Percentiles rank a stretch among this genome's conserved stretches.
Conservation (phyloP, 768 basidiomycete genomes). For the Russula sp. region DNA sequence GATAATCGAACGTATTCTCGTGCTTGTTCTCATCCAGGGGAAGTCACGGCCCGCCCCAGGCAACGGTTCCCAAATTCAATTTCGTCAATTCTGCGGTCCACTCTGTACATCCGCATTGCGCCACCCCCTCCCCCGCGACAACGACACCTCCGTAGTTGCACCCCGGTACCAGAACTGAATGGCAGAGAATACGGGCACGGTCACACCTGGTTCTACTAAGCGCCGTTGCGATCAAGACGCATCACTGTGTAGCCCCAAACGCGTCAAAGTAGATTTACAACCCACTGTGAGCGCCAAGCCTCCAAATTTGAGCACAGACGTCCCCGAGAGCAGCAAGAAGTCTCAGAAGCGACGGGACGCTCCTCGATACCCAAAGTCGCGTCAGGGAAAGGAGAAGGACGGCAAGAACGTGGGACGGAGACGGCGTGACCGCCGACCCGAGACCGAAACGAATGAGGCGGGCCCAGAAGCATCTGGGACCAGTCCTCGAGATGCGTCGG, state of each 20-base stretch:
- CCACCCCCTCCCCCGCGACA: not conserved
- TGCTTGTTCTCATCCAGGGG: not conserved
- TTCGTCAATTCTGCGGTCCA: not conserved
- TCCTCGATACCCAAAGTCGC: slow-evolving; percentile 30
- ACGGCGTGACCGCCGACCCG: slow-evolving; percentile 28
- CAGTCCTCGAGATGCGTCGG: not conserved
- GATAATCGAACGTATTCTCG: not conserved
- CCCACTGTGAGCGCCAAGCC: not conserved
- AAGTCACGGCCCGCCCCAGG: not conserved
- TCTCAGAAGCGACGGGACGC: slow-evolving; percentile 23
- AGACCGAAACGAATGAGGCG: slow-evolving; percentile 27
- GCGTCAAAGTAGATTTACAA: slow-evolving; percentile 17
- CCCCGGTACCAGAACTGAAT: not conserved
- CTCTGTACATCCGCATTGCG: not conserved
- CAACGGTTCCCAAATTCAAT: not conserved
- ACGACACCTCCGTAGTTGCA: no score
- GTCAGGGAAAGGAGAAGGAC: slow-evolving; percentile 32
- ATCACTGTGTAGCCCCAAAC: slow-evolving; percentile 6
- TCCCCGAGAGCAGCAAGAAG: slow-evolving; percentile 10
- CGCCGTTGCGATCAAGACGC: not conserved
- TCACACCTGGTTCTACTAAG: slow-evolving; percentile 2
- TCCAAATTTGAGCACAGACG: not conserved
- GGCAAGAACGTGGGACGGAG: slow-evolving; percentile 34
- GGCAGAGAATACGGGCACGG: not conserved
- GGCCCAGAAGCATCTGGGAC: slow-evolving; percentile 8